phyloP scores from a whole-genome alignment of 176 grass and related monocot species.

The Triticum aestivum region IWGSC_CS_RefSeq_v2.1 NC_057798.1:679763331-679763830 shows the following conservation, averaged over 20 bases:
- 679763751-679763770: background rate
- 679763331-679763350: constrained; percentile 21
- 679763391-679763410: constrained; percentile 48
- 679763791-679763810: background rate
- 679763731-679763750: background rate
- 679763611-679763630: background rate
- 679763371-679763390: constrained; percentile 24
- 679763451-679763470: background rate
- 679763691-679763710: background rate
- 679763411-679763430: constrained; percentile 39
- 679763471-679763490: constrained; percentile 14
- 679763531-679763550: background rate
- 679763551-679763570: background rate
- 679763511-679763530: background rate
- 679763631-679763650: background rate
- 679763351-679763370: constrained; percentile 51
- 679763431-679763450: background rate
- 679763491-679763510: background rate
- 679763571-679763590: background rate
- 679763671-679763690: background rate
- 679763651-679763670: background rate
- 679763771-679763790: background rate
- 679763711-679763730: background rate
- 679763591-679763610: background rate
- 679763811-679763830: background rate